phyloP scores from a whole-genome alignment of 306 rosid species.

The Lablab purpureus region DNA sequence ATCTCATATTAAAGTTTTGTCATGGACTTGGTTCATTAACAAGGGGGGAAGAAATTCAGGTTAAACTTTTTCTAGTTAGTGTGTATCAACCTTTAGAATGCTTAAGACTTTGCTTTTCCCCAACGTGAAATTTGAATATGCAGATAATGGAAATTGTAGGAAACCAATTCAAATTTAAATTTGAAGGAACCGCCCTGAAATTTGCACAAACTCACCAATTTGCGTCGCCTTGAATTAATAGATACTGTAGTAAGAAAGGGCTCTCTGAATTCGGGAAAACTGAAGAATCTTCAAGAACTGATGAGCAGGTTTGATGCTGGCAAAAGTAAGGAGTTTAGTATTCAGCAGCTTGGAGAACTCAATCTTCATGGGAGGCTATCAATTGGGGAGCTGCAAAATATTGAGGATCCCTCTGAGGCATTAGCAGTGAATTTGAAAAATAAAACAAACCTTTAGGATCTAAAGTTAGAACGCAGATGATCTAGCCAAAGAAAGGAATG shows the following conservation, averaged over 20 bases:
- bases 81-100: too few species aligned
- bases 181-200: background rate
- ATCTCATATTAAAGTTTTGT: too few species aligned
- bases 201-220: background rate
- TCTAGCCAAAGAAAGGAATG: background rate
- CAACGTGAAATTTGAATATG: too few species aligned
- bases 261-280: background rate
- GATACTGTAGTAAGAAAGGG: background rate
- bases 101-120: too few species aligned
- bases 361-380: background rate
- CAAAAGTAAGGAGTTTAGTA: background rate
- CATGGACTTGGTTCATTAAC: too few species aligned
- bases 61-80: too few species aligned
- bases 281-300: background rate
- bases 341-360: background rate
- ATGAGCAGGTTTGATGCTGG: background rate
- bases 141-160: too few species aligned
- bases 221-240: background rate
- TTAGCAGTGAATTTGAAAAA: background rate
- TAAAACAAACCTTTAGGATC: background rate
- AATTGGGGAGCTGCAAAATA: background rate
- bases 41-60: too few species aligned
- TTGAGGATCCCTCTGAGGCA: background rate
- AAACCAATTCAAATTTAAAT: too few species aligned
- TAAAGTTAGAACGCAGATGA: background rate